A percentile compares a stretch with the other conserved stretches of the same genome.
These are phyloP conservation scores for Rutidosis leptorrhynchoides DNA, from an alignment of 129 eudicot genomes.

Conservation along the genomic window DNA sequence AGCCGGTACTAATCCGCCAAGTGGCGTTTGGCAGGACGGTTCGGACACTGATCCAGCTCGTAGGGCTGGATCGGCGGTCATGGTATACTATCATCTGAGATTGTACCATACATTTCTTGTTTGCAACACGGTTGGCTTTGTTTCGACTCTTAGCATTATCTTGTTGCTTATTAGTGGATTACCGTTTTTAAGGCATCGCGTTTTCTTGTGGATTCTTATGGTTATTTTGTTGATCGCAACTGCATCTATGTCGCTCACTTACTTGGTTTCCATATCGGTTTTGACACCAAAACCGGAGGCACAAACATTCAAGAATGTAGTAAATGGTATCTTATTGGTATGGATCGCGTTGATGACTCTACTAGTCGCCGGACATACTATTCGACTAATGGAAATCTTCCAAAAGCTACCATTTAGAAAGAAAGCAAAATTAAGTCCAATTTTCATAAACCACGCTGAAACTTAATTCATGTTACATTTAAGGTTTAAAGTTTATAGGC, in stretches of 20 bases:
- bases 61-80: background rate
- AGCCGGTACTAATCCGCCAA: conserved; percentile 41
- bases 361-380: background rate
- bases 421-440: background rate
- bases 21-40: conserved; percentile 44
- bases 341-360: conserved; percentile 11
- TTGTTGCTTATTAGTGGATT: conserved; percentile 16
- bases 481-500: no score
- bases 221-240: conserved; percentile 10
- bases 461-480: background rate
- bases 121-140: conserved; percentile 8
- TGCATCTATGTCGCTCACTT: conserved; percentile 9
- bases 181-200: conserved; percentile 5
- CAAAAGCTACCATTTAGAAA: background rate
- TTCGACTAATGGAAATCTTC: background rate
- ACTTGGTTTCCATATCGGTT: background rate
- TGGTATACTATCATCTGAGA: background rate
- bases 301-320: background rate
- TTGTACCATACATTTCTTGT: background rate
- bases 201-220: conserved; percentile 11
- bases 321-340: background rate
- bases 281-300: conserved; percentile 5
- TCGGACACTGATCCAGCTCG: no score
- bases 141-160: conserved; percentile 17
- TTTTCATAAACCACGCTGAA: background rate